phyloP scores from a whole-genome alignment of 2,329 filamentous ascomycete species.

The Hymenoscyphus scutula region DNA sequence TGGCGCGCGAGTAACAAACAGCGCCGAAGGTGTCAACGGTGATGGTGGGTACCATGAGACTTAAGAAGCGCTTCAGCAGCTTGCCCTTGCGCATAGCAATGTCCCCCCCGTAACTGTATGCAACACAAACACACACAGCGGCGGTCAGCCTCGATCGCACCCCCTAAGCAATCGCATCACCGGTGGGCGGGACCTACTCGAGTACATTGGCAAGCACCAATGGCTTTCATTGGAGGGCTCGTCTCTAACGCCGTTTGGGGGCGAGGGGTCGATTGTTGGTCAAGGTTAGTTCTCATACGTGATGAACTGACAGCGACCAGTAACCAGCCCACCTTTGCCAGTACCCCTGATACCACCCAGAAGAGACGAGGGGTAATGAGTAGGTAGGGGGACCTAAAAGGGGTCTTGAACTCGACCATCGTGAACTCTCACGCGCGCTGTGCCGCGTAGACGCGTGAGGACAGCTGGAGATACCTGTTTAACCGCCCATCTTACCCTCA shows the following conservation, averaged over 20 bases:
- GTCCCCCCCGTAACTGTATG: not conserved
- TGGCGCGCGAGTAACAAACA: conserved; percentile 14
- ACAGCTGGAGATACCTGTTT: not conserved
- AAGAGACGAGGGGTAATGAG: not conserved
- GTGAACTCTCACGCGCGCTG: conserved; percentile 8
- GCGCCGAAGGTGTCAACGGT: conserved; percentile 4
- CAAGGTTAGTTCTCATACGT: not conserved
- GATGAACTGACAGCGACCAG: not conserved
- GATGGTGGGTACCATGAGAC: conserved; percentile 8
- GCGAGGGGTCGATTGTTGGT: conserved; percentile 2
- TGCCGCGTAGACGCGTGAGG: conserved; percentile 7
- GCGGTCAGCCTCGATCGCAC: conserved; percentile 1
- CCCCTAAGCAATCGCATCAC: not conserved
- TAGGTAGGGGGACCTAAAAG: not conserved
- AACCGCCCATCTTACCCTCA: conserved; percentile 4
- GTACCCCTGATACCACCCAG: not conserved
- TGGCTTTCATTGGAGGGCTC: not conserved
- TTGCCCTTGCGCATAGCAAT: not conserved
- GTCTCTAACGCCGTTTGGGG: not conserved
- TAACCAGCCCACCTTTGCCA: not conserved
- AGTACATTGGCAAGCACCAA: not conserved
- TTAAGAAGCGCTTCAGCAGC: conserved; percentile 8
- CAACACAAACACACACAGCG: not conserved
- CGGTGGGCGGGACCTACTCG: conserved; percentile 1
- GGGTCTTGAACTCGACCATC: not conserved